Base-by-base conservation (phyloP, 805 yeast genomes). In the Clavispora carvajalis region DNA sequence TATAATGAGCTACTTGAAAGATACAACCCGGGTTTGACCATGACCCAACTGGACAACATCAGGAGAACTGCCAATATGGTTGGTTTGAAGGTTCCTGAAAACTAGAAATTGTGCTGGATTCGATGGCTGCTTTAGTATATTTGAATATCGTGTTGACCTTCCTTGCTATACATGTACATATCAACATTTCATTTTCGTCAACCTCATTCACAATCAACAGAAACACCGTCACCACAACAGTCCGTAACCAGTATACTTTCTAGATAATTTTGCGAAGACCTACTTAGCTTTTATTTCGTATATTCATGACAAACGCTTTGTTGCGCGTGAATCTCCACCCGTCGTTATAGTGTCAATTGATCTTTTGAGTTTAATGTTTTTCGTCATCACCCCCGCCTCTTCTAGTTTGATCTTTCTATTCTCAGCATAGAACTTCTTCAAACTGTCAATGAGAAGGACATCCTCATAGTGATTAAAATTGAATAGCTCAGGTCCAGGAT, bases 41-140 rank as follows among this genome's bases (percentile, higher is more conserved):
- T 84, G 79, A 74, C 80, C 19, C 95, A 85, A 54, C 76, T 75
- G 38, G 96, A 91, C 45, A 80, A 82, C 41, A 81, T 91, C 21
- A 71, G 80, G 52, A 77, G 75, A 57, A 84, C 95, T 1, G 99
- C 98, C 6, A 74, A 81, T 41, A 75, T 81, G 47, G 99, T 91
- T n/a, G 99, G 99, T 0, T 72, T 91, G 36, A 35, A 51, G n/a
- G 62, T 69, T 13, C 74, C 74, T 7, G 62, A 62, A 39, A 43
- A 51, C 21, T 46, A 16, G 16, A 11, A 15, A 19, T 7, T 8
- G 7, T 5, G 31, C 19, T 7, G 29, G 26, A 13, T 16, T 3
- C 16, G 13, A 2, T 3, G 26, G 3, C 29, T 16, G 33, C 31
- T 12, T 37, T 16, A 18, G 16, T 11, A 30, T 21, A 33, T 31